These are phyloP conservation scores for Sporothrix pseudoabietina DNA, from an alignment of 2,329 filamentous ascomycete genomes.

Conservation along the genomic window DNA sequence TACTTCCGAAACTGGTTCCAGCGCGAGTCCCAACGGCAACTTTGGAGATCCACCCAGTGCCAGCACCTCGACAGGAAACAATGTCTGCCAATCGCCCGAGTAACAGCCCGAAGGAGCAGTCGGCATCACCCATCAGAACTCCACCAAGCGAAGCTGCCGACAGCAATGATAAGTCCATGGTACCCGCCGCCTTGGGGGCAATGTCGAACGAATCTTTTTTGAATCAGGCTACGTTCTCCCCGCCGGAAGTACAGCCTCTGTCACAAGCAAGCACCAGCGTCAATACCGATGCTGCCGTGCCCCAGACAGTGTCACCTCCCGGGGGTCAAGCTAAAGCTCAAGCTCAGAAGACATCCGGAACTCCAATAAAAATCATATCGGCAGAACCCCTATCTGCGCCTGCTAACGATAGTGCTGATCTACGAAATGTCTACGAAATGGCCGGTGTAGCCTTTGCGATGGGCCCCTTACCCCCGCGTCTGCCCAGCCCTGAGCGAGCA, in stretches of 20 bases:
- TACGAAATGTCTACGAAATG: too few species aligned
- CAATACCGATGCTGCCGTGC: background rate
- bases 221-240: background rate
- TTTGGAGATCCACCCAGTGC: background rate
- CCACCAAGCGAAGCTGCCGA: background rate
- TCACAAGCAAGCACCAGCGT: background rate
- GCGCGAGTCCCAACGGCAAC: background rate
- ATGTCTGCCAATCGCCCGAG: background rate
- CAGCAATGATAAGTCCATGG: background rate
- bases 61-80: background rate
- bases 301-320: background rate
- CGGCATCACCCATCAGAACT: background rate
- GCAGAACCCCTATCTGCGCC: too few species aligned
- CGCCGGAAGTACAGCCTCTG: background rate
- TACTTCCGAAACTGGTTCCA: background rate
- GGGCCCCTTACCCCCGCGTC: too few species aligned
- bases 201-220: background rate
- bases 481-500: background rate
- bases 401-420: too few species aligned
- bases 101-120: background rate
- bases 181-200: background rate
- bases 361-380: too few species aligned
- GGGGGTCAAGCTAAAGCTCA: too few species aligned
- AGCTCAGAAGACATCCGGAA: background rate
- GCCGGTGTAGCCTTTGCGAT: too few species aligned